A percentile compares a stretch with the other conserved stretches of the same genome.
Evolutionary conservation across 495 filamentous ascomycete species (phyloP).

Genomic region (Delitschia confertaspora): DNA sequence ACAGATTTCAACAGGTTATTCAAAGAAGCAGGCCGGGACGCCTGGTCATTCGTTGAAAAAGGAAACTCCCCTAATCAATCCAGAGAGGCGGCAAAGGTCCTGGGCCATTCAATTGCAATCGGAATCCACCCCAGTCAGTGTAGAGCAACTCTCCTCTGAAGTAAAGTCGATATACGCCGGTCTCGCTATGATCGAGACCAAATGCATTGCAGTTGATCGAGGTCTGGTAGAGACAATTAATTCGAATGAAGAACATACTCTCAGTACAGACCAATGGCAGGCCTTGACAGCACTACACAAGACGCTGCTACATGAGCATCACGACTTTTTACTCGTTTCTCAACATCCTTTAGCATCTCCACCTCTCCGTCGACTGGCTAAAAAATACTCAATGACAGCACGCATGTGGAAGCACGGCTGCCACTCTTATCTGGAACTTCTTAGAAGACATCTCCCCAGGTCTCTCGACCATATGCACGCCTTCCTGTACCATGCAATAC

Average conservation of each 20-base stretch:
- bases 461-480: slow-evolving; percentile 70
- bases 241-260: slow-evolving; percentile 24
- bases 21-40: too few species aligned
- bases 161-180: slow-evolving; percentile 63
- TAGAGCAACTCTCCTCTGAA: slow-evolving; percentile 14
- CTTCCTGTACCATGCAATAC: slow-evolving; percentile 71
- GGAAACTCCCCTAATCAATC: too few species aligned
- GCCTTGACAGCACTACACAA: slow-evolving; percentile 60
- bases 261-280: slow-evolving; percentile 59
- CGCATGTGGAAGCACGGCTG: slow-evolving; percentile 79
- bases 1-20: too few species aligned
- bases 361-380: slow-evolving; percentile 47
- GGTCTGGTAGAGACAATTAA: slow-evolving; percentile 8
- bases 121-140: slow-evolving; percentile 6
- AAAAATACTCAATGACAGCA: slow-evolving; percentile 68
- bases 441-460: slow-evolving; percentile 56
- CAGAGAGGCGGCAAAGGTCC: too few species aligned
- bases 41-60: too few species aligned
- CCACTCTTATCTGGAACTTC: slow-evolving; percentile 62
- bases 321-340: slow-evolving; percentile 52
- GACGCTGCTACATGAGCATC: slow-evolving; percentile 38
- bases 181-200: slow-evolving; percentile 66
- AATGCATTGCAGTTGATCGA: slow-evolving; percentile 61
- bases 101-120: too few species aligned
- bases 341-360: slow-evolving; percentile 60